A percentile compares a stretch with the other conserved stretches of the same genome.
Evolutionary conservation across 2,329 filamentous ascomycete genomes (phyloP).

Genomic region (Harringtonia lauricola): DNA sequence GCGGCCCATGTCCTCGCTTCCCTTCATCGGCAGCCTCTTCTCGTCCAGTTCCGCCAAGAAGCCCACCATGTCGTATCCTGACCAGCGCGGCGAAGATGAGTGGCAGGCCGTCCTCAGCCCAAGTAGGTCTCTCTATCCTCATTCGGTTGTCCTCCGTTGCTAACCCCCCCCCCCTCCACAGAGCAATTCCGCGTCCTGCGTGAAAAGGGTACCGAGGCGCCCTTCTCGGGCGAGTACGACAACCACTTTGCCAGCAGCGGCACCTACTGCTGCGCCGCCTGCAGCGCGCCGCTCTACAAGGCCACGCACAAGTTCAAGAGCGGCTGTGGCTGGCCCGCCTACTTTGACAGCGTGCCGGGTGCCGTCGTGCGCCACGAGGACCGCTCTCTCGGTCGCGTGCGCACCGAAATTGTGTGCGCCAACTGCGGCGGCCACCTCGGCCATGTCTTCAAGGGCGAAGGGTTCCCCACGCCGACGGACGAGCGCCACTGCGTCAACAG

Average conservation of each 20-base stretch:
- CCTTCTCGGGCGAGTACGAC: slow-evolving; percentile 74
- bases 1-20: slow-evolving; percentile 63
- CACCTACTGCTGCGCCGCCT: slow-evolving; percentile 80
- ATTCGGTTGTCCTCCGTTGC: not conserved
- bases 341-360: slow-evolving; percentile 89
- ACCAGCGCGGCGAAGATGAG: slow-evolving; percentile 69
- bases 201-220: slow-evolving; percentile 79
- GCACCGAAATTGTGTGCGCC: slow-evolving; percentile 87
- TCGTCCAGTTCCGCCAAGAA: slow-evolving; percentile 44
- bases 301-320: slow-evolving; percentile 93
- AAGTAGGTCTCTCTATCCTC: slow-evolving; percentile 21
- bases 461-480: slow-evolving; percentile 74
- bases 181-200: slow-evolving; percentile 94
- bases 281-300: slow-evolving; percentile 80
- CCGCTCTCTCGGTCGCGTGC: slow-evolving; percentile 63
- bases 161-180: slow-evolving; percentile 24
- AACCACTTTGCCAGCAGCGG: slow-evolving; percentile 69
- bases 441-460: slow-evolving; percentile 87
- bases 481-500: slow-evolving; percentile 98
- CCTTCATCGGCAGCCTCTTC: slow-evolving; percentile 70
- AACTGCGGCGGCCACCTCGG: slow-evolving; percentile 91
- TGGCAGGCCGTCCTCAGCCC: slow-evolving; percentile 76
- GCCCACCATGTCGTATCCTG: slow-evolving; percentile 56
- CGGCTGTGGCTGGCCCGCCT: slow-evolving; percentile 95
- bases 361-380: slow-evolving; percentile 80